Conservation (phyloP, 805 yeast genomes). For the Starmerella tilneyi region DNA sequence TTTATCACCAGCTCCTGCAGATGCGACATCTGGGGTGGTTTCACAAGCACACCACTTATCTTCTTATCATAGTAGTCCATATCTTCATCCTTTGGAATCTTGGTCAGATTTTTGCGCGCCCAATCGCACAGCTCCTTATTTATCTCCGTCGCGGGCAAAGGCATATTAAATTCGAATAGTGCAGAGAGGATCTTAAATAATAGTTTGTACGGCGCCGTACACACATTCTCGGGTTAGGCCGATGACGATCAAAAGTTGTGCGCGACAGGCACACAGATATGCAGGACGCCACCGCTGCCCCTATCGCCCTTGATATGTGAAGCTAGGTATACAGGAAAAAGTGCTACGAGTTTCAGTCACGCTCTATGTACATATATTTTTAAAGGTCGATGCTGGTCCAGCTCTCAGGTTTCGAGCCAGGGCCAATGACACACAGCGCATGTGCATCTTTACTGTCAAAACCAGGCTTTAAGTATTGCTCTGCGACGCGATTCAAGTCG, state of each 20-base stretch:
- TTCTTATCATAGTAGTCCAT: conserved; percentile 41
- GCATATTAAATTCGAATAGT: no score
- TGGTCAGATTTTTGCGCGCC: conserved; percentile 18
- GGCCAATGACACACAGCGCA: conserved; percentile 24
- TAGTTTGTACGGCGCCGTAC: neutral
- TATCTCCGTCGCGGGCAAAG: conserved; percentile 13
- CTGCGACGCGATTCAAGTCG: conserved; percentile 58
- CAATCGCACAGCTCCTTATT: conserved; percentile 17
- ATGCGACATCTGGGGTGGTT: conserved; percentile 29
- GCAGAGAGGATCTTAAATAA: neutral
- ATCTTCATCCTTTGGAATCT: conserved; percentile 19
- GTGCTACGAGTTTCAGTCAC: neutral
- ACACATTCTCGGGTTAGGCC: no score
- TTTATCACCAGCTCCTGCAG: conserved; percentile 28
- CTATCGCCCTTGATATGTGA: no score
- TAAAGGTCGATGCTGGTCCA: conserved; percentile 15
- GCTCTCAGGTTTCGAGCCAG: conserved; percentile 13
- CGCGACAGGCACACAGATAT: no score
- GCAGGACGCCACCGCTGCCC: no score
- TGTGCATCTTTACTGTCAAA: conserved; percentile 1
- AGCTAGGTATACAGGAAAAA: no score
- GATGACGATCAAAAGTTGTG: no score
- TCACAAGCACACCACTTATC: conserved; percentile 44
- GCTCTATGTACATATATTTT: neutral
- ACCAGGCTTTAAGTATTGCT: conserved; percentile 40